Percentiles rank a stretch among this genome's conserved stretches.
phyloP scores from a whole-genome alignment of 2,329 filamentous ascomycete genomes.

The Aulographum hederae region DNA sequence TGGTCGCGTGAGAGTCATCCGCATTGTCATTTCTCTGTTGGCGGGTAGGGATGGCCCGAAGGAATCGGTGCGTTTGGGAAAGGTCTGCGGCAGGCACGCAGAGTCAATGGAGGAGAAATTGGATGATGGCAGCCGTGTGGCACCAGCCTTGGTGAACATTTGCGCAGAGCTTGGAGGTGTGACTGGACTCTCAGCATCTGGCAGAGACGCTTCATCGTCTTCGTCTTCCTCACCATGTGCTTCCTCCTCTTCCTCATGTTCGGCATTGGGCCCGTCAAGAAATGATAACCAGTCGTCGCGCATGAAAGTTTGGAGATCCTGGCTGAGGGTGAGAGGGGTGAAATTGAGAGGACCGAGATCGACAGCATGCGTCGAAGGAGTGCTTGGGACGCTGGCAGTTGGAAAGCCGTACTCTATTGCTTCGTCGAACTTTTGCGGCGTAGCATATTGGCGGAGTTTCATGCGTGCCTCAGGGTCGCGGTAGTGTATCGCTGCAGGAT shows the following conservation, averaged over 20 bases:
- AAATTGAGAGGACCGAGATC: slow-evolving; percentile 15
- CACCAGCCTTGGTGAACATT: slow-evolving; percentile 11
- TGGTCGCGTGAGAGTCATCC: slow-evolving; percentile 84
- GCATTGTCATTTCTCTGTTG: slow-evolving; percentile 80
- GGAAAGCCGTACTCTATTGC: slow-evolving; percentile 89
- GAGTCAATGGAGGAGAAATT: not conserved
- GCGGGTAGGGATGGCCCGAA: slow-evolving; percentile 17
- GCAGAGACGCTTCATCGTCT: slow-evolving; percentile 14
- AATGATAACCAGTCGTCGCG: slow-evolving; percentile 34
- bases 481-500: slow-evolving; percentile 41
- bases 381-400: slow-evolving; percentile 17
- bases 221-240: slow-evolving; percentile 9
- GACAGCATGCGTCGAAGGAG: slow-evolving; percentile 6
- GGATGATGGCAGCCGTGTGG: not conserved
- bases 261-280: slow-evolving; percentile 14
- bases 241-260: slow-evolving; percentile 12
- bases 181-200: slow-evolving; percentile 9
- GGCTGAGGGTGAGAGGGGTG: slow-evolving; percentile 21
- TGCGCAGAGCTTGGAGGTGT: slow-evolving; percentile 17
- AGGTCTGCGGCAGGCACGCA: not conserved
- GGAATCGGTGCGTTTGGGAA: not conserved
- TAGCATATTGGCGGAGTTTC: slow-evolving; percentile 73
- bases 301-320: slow-evolving; percentile 38
- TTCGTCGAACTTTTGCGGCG: slow-evolving; percentile 89
- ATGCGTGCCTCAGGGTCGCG: slow-evolving; percentile 76